Evolutionary conservation across 805 yeast genomes (phyloP).

Genomic region (Nakazawaea wyomingensis): DNA sequence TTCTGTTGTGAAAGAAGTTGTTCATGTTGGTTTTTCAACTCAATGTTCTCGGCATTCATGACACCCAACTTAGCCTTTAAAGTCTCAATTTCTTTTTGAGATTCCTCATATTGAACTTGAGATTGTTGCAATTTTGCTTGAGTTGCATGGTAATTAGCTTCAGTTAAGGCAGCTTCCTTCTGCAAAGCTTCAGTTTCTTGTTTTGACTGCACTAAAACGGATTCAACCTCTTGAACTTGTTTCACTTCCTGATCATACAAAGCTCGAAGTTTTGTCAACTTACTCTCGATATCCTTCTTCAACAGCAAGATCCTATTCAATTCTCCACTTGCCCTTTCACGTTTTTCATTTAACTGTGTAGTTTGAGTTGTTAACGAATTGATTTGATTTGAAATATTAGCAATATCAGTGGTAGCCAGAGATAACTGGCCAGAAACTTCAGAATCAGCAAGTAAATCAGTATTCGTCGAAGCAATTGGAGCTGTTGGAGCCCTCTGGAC

Average conservation of each 20-base stretch:
- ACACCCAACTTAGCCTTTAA: constrained; percentile 65
- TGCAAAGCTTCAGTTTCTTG: constrained; percentile 65
- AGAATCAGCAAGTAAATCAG: constrained; percentile 53
- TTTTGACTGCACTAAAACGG: constrained; percentile 50
- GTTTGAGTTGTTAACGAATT: constrained; percentile 75
- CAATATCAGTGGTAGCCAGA: constrained; percentile 78
- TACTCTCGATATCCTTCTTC: constrained; percentile 69
- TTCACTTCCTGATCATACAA: constrained; percentile 76
- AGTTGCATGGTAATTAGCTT: constrained; percentile 70
- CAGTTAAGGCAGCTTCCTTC: constrained; percentile 69
- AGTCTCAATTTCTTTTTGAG: constrained; percentile 61
- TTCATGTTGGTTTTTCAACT: constrained; percentile 51
- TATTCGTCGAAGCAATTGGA: constrained; percentile 21
- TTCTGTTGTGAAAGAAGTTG: constrained; percentile 47
- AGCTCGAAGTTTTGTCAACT: constrained; percentile 58
- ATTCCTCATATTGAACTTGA: constrained; percentile 54
- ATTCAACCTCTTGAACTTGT: constrained; percentile 70
- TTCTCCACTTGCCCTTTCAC: constrained; percentile 72
- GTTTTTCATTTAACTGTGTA: constrained; percentile 60
- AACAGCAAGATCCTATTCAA: constrained; percentile 59
- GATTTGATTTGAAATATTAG: constrained; percentile 80
- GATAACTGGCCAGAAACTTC: constrained; percentile 66
- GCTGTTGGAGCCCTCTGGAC: constrained; percentile 14
- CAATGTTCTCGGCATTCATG: constrained; percentile 61
- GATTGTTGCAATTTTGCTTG: constrained; percentile 59